Base-by-base conservation (phyloP, 768 basidiomycete species). In the Trametes maxima region DNA sequence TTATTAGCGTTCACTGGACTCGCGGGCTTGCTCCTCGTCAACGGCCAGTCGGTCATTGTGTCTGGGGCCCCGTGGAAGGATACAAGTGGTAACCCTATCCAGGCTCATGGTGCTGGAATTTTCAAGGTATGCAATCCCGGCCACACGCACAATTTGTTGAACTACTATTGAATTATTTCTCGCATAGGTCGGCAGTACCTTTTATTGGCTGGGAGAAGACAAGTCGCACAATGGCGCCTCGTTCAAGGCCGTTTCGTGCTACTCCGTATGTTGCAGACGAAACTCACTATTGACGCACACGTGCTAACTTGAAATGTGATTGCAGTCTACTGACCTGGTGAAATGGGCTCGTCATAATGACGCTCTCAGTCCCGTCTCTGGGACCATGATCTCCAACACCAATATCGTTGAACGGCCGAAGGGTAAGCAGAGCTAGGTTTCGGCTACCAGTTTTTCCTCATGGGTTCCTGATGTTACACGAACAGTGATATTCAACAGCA, bases 131-230 rank as follows among this genome's bases (percentile, higher is more conserved):
- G 65, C 22, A 46, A 1, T 3, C 11, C 4, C 11, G 36, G 14
- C 4, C 12, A 4, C 42, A 44, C 19, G 10, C 19, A 48, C 48
- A n/a, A n/a, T n/a, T 49, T 59, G 49, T 36, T 35, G 33, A 46
- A n/a, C n/a, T n/a, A n/a, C n/a, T n/a, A 8, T 47, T 35, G 28
- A 16, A 47, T 21, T 6, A 17, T 1, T 53, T 12, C 10, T 33
- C n/a, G 1, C 14, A 14, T 33, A 84, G 82, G 82, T 84, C 59
- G 81, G 76, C 24, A 79, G 79, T 12, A 82, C 80, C 1, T 85
- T 75, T 69, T 85, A 86, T 67, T 86, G 85, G 85, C 78, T 79
- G 56, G 85, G 85, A 12, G 85, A 86, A 72, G 85, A 87, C 75
- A 87, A 87, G 67, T 70, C 80, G 5, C 76, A 76, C 64, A 84